Evolutionary conservation across 768 basidiomycete genomes (phyloP).

Genomic region (Lentinula sp.): DNA sequence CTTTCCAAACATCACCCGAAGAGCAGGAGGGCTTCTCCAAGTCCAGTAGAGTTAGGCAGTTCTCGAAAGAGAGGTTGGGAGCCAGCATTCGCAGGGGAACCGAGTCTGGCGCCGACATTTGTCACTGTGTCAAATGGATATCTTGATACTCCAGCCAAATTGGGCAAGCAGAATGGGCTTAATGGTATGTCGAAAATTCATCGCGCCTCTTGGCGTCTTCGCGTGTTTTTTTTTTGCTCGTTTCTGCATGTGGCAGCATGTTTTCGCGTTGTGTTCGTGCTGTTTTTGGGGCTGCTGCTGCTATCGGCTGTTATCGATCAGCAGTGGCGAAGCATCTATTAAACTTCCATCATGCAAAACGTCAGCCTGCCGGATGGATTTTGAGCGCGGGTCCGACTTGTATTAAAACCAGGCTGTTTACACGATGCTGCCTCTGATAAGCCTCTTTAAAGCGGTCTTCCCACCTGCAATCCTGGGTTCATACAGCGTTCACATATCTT

Average conservation of each 20-base stretch:
- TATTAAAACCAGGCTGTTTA: background rate
- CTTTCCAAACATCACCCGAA: background rate
- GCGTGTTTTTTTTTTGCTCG: background rate
- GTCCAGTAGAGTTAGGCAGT: conserved; percentile 8
- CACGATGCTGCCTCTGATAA: background rate
- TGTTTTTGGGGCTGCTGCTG: conserved; percentile 3
- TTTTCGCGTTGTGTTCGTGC: conserved; percentile 18
- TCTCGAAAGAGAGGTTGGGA: conserved; percentile 71
- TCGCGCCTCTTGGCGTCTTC: background rate
- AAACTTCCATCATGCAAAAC: background rate
- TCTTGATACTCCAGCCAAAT: conserved; percentile 64
- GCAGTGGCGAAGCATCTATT: background rate
- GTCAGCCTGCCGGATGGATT: background rate
- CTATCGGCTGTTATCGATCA: conserved; percentile 2
- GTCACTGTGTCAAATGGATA: conserved; percentile 52
- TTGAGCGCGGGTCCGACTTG: background rate
- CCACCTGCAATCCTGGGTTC: background rate
- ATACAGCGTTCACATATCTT: background rate
- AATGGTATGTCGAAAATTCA: background rate
- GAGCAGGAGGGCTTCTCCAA: conserved; percentile 26
- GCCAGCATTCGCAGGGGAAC: conserved; percentile 52
- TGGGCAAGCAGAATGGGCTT: conserved; percentile 34
- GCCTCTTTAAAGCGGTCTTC: background rate
- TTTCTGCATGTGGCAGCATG: conserved; percentile 1
- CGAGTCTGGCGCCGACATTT: conserved; percentile 42